These are phyloP conservation scores for Blastomyces gilchristii DNA, from an alignment of 2,329 filamentous ascomycete species.

Conservation along the genomic window DNA sequence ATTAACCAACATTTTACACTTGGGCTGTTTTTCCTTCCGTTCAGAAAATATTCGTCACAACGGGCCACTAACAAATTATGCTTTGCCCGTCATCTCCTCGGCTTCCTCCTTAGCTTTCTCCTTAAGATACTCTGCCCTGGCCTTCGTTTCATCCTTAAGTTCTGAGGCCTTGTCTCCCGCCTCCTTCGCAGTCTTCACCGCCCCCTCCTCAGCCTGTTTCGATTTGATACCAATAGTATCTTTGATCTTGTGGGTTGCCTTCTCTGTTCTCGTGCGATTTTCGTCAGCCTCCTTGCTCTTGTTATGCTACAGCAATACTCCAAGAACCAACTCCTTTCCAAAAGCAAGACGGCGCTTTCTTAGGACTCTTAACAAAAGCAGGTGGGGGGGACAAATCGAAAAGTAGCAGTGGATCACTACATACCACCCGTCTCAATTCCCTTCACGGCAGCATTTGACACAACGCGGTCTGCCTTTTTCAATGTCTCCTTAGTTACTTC, in stretches of 20 bases:
- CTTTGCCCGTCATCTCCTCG: conserved; percentile 20
- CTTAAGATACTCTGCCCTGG: conserved; percentile 25
- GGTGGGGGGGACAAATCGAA: conserved; percentile 1
- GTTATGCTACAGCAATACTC: not conserved
- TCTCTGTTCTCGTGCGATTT: conserved; percentile 32
- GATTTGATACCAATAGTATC: conserved; percentile 31
- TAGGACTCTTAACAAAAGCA: not conserved
- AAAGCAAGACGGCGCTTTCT: not conserved
- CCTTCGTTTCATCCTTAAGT: conserved; percentile 19
- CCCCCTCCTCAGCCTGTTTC: conserved; percentile 32
- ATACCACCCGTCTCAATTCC: conserved; percentile 54
- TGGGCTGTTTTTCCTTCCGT: not conserved
- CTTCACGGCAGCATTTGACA: conserved; percentile 48
- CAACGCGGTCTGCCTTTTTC: conserved; percentile 47
- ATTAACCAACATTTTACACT: not conserved
- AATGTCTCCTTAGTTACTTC: conserved; percentile 49
- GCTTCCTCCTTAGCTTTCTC: conserved; percentile 22
- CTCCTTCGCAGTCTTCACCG: conserved; percentile 22
- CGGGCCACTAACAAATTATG: conserved; percentile 8
- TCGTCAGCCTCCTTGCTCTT: conserved; percentile 6
- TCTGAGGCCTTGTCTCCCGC: conserved; percentile 19
- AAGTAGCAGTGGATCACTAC: conserved; percentile 20
- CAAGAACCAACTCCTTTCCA: not conserved
- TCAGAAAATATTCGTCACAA: not conserved
- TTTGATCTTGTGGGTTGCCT: conserved; percentile 40